phyloP scores from a whole-genome alignment of 495 filamentous ascomycete genomes.

The Hapsidospora chrysogenum region DNA sequence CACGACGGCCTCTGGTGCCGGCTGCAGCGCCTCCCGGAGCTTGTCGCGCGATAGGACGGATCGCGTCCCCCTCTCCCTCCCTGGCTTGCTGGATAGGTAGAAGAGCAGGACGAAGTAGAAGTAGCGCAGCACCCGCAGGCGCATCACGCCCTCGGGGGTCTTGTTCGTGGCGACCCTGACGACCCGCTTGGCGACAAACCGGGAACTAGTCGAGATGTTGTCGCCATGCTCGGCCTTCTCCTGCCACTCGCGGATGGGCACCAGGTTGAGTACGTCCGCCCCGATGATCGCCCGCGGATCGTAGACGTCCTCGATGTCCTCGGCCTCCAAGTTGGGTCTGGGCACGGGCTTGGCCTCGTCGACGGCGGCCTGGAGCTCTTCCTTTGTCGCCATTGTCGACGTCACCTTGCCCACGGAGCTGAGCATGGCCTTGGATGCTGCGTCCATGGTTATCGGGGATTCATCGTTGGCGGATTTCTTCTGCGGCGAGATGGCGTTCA shows the following conservation, averaged over 20 bases:
- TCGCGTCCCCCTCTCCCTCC: slow-evolving; percentile 23
- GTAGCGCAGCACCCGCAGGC: slow-evolving; percentile 49
- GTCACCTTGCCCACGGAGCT: slow-evolving; percentile 42
- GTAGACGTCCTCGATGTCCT: slow-evolving; percentile 70
- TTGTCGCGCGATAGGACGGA: slow-evolving; percentile 29
- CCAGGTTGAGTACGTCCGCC: slow-evolving; percentile 35
- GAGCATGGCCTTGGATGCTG: slow-evolving; percentile 44
- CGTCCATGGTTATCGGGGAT: slow-evolving; percentile 30
- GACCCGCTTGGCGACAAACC: slow-evolving; percentile 51
- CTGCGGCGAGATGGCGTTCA: slow-evolving; percentile 51
- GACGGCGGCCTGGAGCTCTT: slow-evolving; percentile 46
- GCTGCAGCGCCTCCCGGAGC: slow-evolving; percentile 24
- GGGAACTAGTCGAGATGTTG: slow-evolving; percentile 38
- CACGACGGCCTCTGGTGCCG: slow-evolving; percentile 44
- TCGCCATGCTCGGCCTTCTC: slow-evolving; percentile 41
- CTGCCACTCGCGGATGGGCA: slow-evolving; percentile 61
- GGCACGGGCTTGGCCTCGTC: slow-evolving; percentile 67
- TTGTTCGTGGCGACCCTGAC: slow-evolving; percentile 34
- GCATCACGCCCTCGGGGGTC: slow-evolving; percentile 26
- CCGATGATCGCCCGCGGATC: slow-evolving; percentile 50
- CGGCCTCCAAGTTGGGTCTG: slow-evolving; percentile 51
- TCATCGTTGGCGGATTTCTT: slow-evolving; percentile 20
- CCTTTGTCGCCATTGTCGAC: slow-evolving; percentile 36
- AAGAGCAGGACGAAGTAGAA: slow-evolving; percentile 50
- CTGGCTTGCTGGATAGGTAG: slow-evolving; percentile 17